Evolutionary conservation across 2,329 filamentous ascomycete species (phyloP), one percentile per base, ranked within the genome.

Genomic region (Colletotrichum costaricense): DNA sequence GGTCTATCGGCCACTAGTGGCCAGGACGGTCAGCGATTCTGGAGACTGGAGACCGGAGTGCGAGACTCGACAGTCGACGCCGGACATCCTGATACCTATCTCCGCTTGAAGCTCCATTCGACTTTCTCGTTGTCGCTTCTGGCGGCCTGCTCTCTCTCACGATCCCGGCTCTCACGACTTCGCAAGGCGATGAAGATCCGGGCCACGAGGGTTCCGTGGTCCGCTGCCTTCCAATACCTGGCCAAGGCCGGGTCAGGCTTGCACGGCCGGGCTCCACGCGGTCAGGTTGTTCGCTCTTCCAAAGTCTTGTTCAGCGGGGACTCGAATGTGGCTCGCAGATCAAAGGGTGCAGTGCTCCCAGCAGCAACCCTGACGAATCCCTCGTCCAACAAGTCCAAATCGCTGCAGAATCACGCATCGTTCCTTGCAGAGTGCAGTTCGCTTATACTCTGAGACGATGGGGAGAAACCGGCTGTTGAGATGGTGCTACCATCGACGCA

Each of bases 241-340:
- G 49, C 4, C 16, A 19, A 65, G 59, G 59, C 65, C 54, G 24
- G 52, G 69, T 12, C 58, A 57, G 46, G 58, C 52, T 63, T 58
- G 60, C 28, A 56, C 22, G 28, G 55, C 24, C 38, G 28, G 8
- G 55, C 59, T 65, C 64, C 59, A 56, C 70, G 55, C 24, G 42
- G 33, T 30, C 64, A 66, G 42, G 42, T 49, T 49, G 42, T 22
- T 49, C 42, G 42, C 38, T 35, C 26, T 55, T 38, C 38, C 52
- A 63, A 19, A 69, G 64, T 72, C 69, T 72, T 72, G 69, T 72
- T 72, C 58, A 69, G 69, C 69, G 69, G 69, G 65, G 30, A 42
- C 42, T 54, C 11, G 33, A 52, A 35, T 9, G 26, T 49, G 42
- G 26, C 49, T 57, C 49, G 65, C 38, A 63, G 58, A 63, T 63